Conservation (phyloP, 2,329 filamentous ascomycete species). For the Cadophora sp. region DNA sequence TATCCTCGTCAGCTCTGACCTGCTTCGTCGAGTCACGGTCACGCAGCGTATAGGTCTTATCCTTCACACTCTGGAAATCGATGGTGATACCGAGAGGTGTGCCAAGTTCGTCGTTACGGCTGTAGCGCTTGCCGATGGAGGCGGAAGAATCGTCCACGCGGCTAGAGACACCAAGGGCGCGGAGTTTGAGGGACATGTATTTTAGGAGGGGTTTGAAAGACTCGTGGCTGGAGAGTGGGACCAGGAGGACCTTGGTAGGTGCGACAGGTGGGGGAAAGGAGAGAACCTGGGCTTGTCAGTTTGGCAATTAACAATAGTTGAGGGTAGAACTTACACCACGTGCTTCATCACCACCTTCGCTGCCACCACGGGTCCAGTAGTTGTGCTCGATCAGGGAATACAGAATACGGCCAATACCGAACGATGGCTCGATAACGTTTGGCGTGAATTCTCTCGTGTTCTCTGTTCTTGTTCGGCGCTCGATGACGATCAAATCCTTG, state of each 20-base stretch:
- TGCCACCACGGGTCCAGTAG: slow-evolving; percentile 81
- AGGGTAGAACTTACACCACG: slow-evolving; percentile 72
- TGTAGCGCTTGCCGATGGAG: slow-evolving; percentile 93
- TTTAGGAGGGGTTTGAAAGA: slow-evolving; percentile 81
- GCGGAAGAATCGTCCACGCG: slow-evolving; percentile 90
- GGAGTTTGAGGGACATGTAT: slow-evolving; percentile 76
- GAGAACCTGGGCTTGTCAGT: slow-evolving; percentile 59
- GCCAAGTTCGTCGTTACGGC: slow-evolving; percentile 93
- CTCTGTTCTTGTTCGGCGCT: slow-evolving; percentile 82
- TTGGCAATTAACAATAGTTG: neutral
- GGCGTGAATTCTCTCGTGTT: slow-evolving; percentile 90
- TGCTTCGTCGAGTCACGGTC: slow-evolving; percentile 92
- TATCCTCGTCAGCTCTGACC: slow-evolving; percentile 82
- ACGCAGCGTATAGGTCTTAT: slow-evolving; percentile 84
- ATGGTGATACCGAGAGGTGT: slow-evolving; percentile 94
- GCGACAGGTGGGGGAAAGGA: slow-evolving; percentile 80
- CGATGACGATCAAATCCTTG: slow-evolving; percentile 82
- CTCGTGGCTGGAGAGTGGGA: slow-evolving; percentile 82
- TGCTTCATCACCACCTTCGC: slow-evolving; percentile 76
- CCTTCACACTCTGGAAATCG: slow-evolving; percentile 93
- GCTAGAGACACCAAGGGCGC: slow-evolving; percentile 78
- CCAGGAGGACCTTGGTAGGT: slow-evolving; percentile 94
- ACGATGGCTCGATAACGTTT: slow-evolving; percentile 97
- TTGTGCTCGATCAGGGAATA: slow-evolving; percentile 93
- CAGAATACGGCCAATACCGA: slow-evolving; percentile 93